Base-by-base conservation (phyloP, 148 eudicot genomes). In the Fagopyrum esculentum region DNA sequence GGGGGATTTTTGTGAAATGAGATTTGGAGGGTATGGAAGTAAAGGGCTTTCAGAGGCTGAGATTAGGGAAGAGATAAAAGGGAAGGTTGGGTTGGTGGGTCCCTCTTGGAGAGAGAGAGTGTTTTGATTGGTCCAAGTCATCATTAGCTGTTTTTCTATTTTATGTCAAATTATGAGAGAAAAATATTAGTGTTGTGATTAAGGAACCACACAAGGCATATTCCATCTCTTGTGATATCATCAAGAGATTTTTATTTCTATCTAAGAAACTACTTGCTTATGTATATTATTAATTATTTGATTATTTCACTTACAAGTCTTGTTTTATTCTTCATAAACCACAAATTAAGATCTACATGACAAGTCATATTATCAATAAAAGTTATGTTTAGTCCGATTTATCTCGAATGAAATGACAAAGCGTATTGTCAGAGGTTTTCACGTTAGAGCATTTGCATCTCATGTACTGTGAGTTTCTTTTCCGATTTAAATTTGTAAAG, bases 61-160 rank as follows among this genome's bases (percentile, higher is more conserved):
- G 60, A 55, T 9, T 17, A n/a, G 4, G 16, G 16, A 4, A 55
- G 19, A 56, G 6, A 5, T 6, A 56, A n/a, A 6, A 56, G 61
- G 29, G 17, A 59, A 22, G 43, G 43, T 60, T 1, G 11, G 12
- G 40, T 49, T 49, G 4, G 68, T 29, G 68, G 68, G 68, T 60
- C 68, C 68, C 68, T 1, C 9, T 60, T 10, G 9, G 78, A 52
- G 45, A 48, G 56, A 16, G 52, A 44, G 9, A 44, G 55, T 26
- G 79, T 47, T 77, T 82, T 80, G 84, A 79, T 83, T 83, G 77
- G 84, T 79, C 82, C 84, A 69, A 50, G 74, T 81, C 84, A 85
- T 80, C 5, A 79, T 86, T 85, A 85, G 74, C 83, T 85, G 87
- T 78, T 71, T 47, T 73, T 49, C 17, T 11, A 6, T 60, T 61